Conservation (phyloP, 2,329 filamentous ascomycete species). For the Cladorrhinum sp. region DNA sequence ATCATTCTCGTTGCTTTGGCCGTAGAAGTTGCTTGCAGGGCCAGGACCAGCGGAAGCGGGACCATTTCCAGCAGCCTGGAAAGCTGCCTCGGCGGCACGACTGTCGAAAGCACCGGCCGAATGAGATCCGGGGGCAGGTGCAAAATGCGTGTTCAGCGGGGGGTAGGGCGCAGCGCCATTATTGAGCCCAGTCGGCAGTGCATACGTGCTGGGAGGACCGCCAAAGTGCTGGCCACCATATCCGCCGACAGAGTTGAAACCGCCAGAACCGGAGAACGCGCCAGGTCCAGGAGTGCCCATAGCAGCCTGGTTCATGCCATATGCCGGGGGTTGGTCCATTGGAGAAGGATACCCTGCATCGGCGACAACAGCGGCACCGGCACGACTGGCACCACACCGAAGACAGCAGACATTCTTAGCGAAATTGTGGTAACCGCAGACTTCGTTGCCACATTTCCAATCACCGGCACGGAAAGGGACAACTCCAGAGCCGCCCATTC, state of each 20-base stretch:
- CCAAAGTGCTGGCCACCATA: slow-evolving; percentile 79
- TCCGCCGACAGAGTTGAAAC: slow-evolving; percentile 61
- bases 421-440: slow-evolving; percentile 98
- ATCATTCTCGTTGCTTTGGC: slow-evolving; percentile 60
- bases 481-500: slow-evolving; percentile 77
- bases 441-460: slow-evolving; percentile 98
- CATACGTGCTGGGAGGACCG: slow-evolving; percentile 83
- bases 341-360: slow-evolving; percentile 88
- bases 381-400: slow-evolving; percentile 90
- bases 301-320: slow-evolving; percentile 81
- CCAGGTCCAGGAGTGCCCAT: slow-evolving; percentile 80
- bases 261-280: slow-evolving; percentile 66
- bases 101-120: slow-evolving; percentile 87
- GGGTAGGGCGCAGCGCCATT: slow-evolving; percentile 77
- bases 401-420: slow-evolving; percentile 99
- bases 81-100: slow-evolving; percentile 89
- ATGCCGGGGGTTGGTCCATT: slow-evolving; percentile 81
- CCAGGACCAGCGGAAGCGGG: slow-evolving; percentile 65
- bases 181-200: slow-evolving; percentile 79
- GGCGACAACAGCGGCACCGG: slow-evolving; percentile 88
- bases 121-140: slow-evolving; percentile 73
- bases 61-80: slow-evolving; percentile 82
- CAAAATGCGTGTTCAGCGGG: slow-evolving; percentile 77
- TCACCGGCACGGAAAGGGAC: slow-evolving; percentile 98
- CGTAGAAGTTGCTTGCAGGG: slow-evolving; percentile 70